Conservation (phyloP, 2,329 filamentous ascomycete genomes). For the Cordyceps sp. region DNA sequence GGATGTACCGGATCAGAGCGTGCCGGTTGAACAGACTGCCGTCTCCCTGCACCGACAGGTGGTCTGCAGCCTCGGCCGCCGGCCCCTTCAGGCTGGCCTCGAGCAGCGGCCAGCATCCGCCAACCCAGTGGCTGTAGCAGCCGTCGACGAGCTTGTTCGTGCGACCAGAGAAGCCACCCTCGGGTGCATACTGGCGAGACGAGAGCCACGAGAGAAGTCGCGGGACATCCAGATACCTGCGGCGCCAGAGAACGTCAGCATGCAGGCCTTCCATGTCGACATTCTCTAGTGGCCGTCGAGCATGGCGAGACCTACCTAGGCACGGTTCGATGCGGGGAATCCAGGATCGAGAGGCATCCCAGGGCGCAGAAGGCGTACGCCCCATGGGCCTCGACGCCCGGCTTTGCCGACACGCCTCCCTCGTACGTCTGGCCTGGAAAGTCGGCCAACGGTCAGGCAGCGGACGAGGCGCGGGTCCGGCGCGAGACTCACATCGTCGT, state of each 20-base stretch:
- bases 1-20: slow-evolving; percentile 75
- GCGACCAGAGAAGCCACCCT: slow-evolving; percentile 82
- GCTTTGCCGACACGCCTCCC: slow-evolving; percentile 77
- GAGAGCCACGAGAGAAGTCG: slow-evolving; percentile 76
- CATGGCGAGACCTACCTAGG: slow-evolving; percentile 37
- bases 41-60: slow-evolving; percentile 12
- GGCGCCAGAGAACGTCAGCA: slow-evolving; percentile 14
- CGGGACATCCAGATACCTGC: slow-evolving; percentile 59
- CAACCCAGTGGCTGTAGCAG: slow-evolving; percentile 97
- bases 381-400: slow-evolving; percentile 82
- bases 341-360: slow-evolving; percentile 74
- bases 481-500: slow-evolving; percentile 47
- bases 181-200: slow-evolving; percentile 73
- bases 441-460: slow-evolving; percentile 1
- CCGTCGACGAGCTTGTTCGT: slow-evolving; percentile 97
- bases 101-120: slow-evolving; percentile 82
- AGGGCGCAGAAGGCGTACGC: slow-evolving; percentile 93
- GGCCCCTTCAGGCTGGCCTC: slow-evolving; percentile 55
- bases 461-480: background rate
- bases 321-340: slow-evolving; percentile 59
- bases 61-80: slow-evolving; percentile 11
- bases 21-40: slow-evolving; percentile 60
- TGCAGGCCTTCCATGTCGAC: slow-evolving; percentile 11
- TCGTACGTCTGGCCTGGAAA: slow-evolving; percentile 73
- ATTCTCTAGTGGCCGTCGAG: slow-evolving; percentile 14